These are phyloP conservation scores for Heritiera littoralis DNA, from an alignment of 345 rosid species.

Conservation along the genomic window DNA sequence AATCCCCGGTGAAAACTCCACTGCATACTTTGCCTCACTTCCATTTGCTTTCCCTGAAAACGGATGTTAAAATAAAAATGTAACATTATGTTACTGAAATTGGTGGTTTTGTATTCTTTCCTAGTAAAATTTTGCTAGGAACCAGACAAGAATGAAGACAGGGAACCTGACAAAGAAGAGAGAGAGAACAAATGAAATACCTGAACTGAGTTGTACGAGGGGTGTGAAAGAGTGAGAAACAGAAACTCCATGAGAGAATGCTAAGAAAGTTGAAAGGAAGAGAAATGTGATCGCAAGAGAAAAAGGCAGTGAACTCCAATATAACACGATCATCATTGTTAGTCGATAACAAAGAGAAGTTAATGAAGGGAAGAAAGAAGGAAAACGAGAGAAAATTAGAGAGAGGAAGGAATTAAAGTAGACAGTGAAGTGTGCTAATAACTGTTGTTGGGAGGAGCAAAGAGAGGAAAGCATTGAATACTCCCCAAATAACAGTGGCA, in stretches of 20 bases:
- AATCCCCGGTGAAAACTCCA: conserved; percentile 30
- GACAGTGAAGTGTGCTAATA: neutral
- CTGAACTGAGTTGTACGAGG: conserved; percentile 50
- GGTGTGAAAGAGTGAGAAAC: conserved; percentile 38
- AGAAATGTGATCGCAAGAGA: conserved; percentile 30
- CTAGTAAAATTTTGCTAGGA: conserved; percentile 28
- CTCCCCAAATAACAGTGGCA: conserved; percentile 9
- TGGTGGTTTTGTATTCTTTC: neutral
- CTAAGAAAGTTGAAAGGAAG: conserved; percentile 22
- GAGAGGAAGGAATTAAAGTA: neutral
- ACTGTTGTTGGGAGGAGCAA: neutral
- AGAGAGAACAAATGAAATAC: conserved; percentile 29
- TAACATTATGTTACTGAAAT: neutral
- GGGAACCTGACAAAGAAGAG: neutral
- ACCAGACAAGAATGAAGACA: conserved; percentile 25
- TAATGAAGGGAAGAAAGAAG: conserved; percentile 18
- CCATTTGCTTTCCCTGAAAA: conserved; percentile 27
- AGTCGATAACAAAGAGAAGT: neutral
- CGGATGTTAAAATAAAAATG: conserved; percentile 21
- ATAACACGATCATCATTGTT: conserved; percentile 14
- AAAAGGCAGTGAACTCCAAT: conserved; percentile 28
- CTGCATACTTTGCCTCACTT: conserved; percentile 19
- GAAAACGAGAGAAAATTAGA: conserved; percentile 5
- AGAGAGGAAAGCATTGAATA: conserved; percentile 17
- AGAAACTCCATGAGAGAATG: conserved; percentile 48